Percentiles rank a stretch among this genome's conserved stretches.
Evolutionary conservation across 2,329 filamentous ascomycete species (phyloP).

Genomic region (Furcasterigmium sp.): DNA sequence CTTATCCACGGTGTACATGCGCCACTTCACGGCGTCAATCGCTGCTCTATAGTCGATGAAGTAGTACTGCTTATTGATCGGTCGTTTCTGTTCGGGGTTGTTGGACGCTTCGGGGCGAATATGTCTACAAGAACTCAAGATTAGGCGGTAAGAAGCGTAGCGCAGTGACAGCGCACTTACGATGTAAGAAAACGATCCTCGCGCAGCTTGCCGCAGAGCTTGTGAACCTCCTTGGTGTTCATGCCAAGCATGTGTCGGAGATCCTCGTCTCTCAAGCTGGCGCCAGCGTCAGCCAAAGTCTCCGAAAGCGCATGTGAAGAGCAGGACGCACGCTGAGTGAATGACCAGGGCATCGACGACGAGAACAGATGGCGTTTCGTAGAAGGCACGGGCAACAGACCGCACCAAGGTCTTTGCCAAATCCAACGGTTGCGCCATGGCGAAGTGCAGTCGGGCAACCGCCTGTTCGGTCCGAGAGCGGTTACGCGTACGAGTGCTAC

Average conservation of each 20-base stretch:
- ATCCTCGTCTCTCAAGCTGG: constrained; percentile 81
- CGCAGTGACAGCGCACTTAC: constrained; percentile 39
- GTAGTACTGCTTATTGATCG: constrained; percentile 87
- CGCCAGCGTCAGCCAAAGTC: constrained; percentile 6
- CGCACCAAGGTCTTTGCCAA: constrained; percentile 73
- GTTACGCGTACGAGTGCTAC: too few relatives aligned
- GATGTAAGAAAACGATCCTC: constrained; percentile 83
- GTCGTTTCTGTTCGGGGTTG: constrained; percentile 64
- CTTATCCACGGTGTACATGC: constrained; percentile 82
- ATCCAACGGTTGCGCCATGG: constrained; percentile 32
- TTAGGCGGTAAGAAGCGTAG: not conserved
- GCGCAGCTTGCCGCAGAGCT: constrained; percentile 76
- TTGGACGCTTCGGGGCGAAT: constrained; percentile 12
- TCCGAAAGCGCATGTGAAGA: not conserved
- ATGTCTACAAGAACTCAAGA: constrained; percentile 7
- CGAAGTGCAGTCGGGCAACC: too few relatives aligned
- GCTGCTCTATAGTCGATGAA: constrained; percentile 94
- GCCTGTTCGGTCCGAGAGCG: too few relatives aligned
- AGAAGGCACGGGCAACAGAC: constrained; percentile 81
- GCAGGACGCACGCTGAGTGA: constrained; percentile 63
- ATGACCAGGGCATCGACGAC: constrained; percentile 82
- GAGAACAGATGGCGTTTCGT: constrained; percentile 77
- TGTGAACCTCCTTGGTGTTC: constrained; percentile 87
- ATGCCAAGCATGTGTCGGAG: constrained; percentile 81
- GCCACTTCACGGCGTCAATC: constrained; percentile 95